Evolutionary conservation across 768 basidiomycete species (phyloP).

Genomic region (Trichaptum fuscoviolaceum): DNA sequence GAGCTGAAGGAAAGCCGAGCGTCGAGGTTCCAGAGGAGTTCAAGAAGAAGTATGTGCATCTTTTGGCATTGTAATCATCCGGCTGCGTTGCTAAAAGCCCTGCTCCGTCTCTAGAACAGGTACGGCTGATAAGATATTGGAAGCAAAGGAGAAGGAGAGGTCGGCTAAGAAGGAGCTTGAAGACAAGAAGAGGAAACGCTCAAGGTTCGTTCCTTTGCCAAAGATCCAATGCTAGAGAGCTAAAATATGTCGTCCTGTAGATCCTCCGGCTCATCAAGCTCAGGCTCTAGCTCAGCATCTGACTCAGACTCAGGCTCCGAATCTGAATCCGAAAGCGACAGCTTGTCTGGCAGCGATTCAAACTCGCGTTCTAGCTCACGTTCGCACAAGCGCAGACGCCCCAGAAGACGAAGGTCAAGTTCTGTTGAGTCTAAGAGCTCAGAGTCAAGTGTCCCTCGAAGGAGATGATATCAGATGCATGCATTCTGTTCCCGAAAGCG

Average conservation of each 20-base stretch:
- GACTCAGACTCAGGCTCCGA: conserved; percentile 24
- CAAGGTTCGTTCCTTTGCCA: neutral
- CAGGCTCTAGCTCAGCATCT: conserved; percentile 41
- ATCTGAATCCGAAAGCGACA: conserved; percentile 32
- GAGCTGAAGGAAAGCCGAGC: conserved; percentile 65
- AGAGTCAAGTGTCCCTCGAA: neutral
- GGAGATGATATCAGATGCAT: neutral
- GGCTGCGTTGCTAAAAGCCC: neutral
- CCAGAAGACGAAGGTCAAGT: neutral
- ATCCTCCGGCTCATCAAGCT: conserved; percentile 32
- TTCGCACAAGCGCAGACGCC: conserved; percentile 22
- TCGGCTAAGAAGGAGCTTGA: conserved; percentile 33
- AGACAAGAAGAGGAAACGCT: conserved; percentile 35
- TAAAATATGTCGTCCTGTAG: conserved; percentile 14
- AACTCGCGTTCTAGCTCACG: conserved; percentile 38
- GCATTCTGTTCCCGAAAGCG: neutral
- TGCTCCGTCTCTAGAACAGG: conserved; percentile 44
- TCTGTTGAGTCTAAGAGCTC: neutral
- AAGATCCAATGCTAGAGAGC: too few relatives aligned
- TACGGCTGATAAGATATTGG: conserved; percentile 80
- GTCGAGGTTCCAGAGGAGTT: conserved; percentile 91
- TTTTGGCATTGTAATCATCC: neutral
- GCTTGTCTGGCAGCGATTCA: conserved; percentile 28
- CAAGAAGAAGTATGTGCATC: conserved; percentile 54
- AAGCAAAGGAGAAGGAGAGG: conserved; percentile 75